Conservation (phyloP, 2,329 filamentous ascomycete genomes). For the Chrysosporium queenslandicum region DNA sequence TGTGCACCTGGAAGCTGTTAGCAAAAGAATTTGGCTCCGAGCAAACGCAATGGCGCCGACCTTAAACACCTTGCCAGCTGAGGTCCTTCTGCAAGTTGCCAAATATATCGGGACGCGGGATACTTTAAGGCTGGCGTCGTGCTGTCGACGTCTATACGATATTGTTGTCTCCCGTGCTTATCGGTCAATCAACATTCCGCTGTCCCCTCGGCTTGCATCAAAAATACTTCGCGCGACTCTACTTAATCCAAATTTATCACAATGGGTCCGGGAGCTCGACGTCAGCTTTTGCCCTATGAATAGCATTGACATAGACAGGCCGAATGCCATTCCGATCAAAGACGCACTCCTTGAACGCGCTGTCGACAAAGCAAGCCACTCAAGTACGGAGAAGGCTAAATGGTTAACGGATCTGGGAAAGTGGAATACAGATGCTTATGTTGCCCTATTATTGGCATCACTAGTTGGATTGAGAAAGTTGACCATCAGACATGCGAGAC, state of each 20-base stretch:
- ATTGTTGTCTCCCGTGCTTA: constrained; percentile 5
- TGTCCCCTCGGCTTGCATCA: neutral
- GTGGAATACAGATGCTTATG: constrained; percentile 7
- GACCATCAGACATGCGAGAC: neutral
- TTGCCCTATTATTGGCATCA: constrained; percentile 3
- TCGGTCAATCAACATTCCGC: neutral
- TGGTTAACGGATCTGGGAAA: constrained; percentile 3
- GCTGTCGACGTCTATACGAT: constrained; percentile 10
- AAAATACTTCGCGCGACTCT: constrained; percentile 1
- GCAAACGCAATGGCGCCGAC: neutral
- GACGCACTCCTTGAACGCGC: neutral
- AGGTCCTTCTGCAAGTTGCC: constrained; percentile 7
- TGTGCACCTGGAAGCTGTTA: neutral
- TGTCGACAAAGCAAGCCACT: constrained; percentile 1
- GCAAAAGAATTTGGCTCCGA: neutral
- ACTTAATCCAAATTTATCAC: constrained; percentile 1
- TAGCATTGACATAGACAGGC: neutral
- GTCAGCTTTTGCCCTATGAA: neutral
- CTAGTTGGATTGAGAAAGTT: constrained; percentile 1
- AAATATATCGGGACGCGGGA: neutral
- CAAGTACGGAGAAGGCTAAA: neutral
- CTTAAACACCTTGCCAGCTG: constrained; percentile 4
- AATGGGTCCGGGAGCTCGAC: constrained; percentile 3
- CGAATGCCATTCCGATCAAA: neutral
- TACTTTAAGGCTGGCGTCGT: constrained; percentile 2